phyloP scores from a whole-genome alignment of 2,329 filamentous ascomycete species.

The Colletotrichum sp. region DNA sequence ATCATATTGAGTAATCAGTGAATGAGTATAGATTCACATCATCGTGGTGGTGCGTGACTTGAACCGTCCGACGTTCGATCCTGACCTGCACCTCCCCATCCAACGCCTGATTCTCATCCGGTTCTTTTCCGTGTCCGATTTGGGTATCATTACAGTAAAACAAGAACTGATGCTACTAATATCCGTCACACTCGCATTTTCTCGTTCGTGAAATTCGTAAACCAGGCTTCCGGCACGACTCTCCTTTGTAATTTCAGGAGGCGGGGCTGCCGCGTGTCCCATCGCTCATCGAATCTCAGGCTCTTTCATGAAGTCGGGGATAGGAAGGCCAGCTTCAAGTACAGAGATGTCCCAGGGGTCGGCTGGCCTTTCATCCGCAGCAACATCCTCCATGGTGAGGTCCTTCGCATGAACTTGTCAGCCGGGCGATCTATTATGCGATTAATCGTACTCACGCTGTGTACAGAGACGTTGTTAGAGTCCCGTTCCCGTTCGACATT shows the following conservation, averaged over 20 bases:
- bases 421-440: not conserved
- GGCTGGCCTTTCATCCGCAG: not conserved
- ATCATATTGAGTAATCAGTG: not conserved
- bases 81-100: not conserved
- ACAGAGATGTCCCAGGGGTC: slow-evolving; percentile 28
- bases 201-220: not conserved
- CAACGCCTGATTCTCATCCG: not conserved
- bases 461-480: slow-evolving; percentile 28
- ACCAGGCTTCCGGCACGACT: not conserved
- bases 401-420: slow-evolving; percentile 11
- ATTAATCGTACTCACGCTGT: not conserved
- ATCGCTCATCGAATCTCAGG: slow-evolving; percentile 41
- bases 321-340: slow-evolving; percentile 37
- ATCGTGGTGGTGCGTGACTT: not conserved
- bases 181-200: not conserved
- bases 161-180: not conserved
- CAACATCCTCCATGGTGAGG: not conserved
- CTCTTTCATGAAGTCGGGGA: slow-evolving; percentile 49
- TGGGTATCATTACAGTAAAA: slow-evolving; percentile 20
- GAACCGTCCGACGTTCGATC: not conserved
- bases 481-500: slow-evolving; percentile 35
- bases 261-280: not conserved
- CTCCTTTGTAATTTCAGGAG: not conserved
- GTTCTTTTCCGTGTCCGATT: not conserved
- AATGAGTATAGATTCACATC: not conserved